Percentiles rank a stretch among this genome's conserved stretches.
Evolutionary conservation across 2,329 filamentous ascomycete species (phyloP).

Genomic region (Cadophora luteo-olivacea): DNA sequence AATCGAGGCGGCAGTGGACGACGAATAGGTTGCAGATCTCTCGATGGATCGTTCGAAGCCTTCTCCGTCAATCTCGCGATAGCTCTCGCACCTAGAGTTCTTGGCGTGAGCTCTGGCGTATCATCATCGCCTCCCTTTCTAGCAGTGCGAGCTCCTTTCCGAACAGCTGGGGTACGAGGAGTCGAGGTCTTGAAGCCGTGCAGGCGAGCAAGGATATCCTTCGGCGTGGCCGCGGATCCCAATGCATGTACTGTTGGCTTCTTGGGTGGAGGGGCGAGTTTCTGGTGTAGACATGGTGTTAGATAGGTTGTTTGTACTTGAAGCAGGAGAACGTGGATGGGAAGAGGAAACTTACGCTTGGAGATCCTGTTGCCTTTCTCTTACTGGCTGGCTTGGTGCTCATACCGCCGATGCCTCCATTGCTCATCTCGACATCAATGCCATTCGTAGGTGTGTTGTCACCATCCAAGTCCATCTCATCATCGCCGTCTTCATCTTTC

Average conservation of each 20-base stretch:
- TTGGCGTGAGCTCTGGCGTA: neutral
- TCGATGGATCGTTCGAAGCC: constrained; percentile 3
- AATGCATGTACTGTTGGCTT: neutral
- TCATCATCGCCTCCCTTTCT: neutral
- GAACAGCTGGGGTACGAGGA: neutral
- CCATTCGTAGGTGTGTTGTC: neutral
- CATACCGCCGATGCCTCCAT: no score
- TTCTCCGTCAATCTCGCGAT: constrained; percentile 13
- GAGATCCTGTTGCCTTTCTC: neutral
- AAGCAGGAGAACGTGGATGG: no score
- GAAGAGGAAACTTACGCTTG: neutral
- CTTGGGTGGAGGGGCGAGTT: neutral
- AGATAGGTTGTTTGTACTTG: no score
- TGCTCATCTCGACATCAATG: neutral
- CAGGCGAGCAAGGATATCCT: neutral
- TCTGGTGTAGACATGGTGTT: neutral
- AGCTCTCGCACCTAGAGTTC: neutral
- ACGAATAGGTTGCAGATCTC: constrained; percentile 5
- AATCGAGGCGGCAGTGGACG: neutral
- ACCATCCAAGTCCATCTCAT: neutral
- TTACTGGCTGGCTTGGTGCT: neutral
- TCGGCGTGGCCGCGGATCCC: neutral
- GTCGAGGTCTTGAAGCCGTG: neutral
- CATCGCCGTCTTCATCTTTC: neutral
- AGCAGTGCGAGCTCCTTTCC: neutral